Base-by-base conservation (phyloP, 306 rosid genomes). In the Begonia peltatifolia region DNA sequence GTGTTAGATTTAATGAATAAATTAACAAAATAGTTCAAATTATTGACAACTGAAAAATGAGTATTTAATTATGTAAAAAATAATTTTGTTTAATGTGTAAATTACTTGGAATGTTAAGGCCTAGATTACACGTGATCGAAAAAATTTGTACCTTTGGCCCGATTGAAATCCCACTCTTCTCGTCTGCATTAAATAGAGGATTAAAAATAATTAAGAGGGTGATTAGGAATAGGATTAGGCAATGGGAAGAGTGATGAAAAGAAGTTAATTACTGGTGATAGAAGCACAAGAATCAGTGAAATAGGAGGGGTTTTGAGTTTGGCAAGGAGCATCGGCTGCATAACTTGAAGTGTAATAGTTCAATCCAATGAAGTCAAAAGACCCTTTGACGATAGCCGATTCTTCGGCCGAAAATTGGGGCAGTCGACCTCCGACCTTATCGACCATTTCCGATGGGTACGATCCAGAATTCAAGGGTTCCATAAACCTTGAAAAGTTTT, bases 341-440 rank as follows among this genome's bases (percentile, higher is more conserved):
- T 70, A 78, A 17, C 10, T 2, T 9, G 72, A 9, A 10, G 65
- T 50, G 13, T 78, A 78, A 22, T 78, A 70, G 54, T 74, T 78
- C 22, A 74, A 35, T 3, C 77, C 84, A 49, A 74, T 53, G 49
- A 78, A 74, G 54, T 78, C 84, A 16, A 20, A 68, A 25, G 80
- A 70, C 11, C 70, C 63, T 50, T 58, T 59, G 9, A 71, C 13
- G 65, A 61, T 53, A 12, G 36, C 48, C 65, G 68, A 57, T 62
- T 78, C 49, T 50, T 68, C 57, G 30, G 12, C 25, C 4, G 70
- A 46, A 44, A 78, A 78, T 14, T 50, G 46, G 15, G 84, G 80
- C 59, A 78, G 43, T 46, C 77, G 57, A 10, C 67, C 44, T 6
- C 74, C 43, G 12, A 71, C 55, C 18, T 46, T 35, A 3, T 44